Conservation (phyloP, 2,329 filamentous ascomycete species). For the Clarireedia paspali region DNA sequence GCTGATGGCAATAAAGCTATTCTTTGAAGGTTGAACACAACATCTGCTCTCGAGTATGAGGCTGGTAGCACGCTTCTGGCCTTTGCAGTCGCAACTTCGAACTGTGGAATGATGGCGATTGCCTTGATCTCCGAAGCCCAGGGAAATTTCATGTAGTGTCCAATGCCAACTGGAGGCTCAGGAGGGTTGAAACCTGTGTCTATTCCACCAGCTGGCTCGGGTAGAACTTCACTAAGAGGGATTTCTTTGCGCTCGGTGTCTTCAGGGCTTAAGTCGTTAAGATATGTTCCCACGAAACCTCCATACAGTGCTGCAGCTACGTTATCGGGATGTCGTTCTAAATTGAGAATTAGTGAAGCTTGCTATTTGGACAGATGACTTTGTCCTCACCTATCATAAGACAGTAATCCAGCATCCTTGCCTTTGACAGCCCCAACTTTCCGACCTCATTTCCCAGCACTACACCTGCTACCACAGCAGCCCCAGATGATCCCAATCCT, state of each 20-base stretch:
- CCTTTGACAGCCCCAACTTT: slow-evolving; percentile 65
- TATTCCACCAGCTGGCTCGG: slow-evolving; percentile 79
- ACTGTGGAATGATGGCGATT: slow-evolving; percentile 91
- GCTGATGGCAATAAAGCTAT: slow-evolving; percentile 87
- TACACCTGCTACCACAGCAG: slow-evolving; percentile 93
- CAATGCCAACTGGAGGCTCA: slow-evolving; percentile 83
- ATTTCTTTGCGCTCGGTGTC: slow-evolving; percentile 90
- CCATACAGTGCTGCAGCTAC: slow-evolving; percentile 92
- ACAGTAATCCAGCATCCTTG: slow-evolving; percentile 87
- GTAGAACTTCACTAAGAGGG: slow-evolving; percentile 86
- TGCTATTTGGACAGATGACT: background rate
- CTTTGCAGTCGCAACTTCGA: slow-evolving; percentile 90
- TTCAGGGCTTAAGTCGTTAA: slow-evolving; percentile 83
- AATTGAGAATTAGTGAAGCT: background rate
- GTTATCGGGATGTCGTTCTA: slow-evolving; percentile 84
- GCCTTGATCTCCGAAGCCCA: slow-evolving; percentile 96
- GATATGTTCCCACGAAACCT: slow-evolving; percentile 92
- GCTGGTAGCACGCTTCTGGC: slow-evolving; percentile 79
- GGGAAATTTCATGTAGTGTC: slow-evolving; percentile 90
- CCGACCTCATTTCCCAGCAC: slow-evolving; percentile 86
- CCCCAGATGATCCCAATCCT: slow-evolving; percentile 89
- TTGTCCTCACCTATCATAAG: slow-evolving; percentile 74
- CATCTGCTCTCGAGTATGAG: slow-evolving; percentile 71
- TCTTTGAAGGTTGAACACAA: slow-evolving; percentile 89
- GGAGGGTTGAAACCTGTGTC: slow-evolving; percentile 85